These are phyloP conservation scores for Sordariomycetes sp. DNA, from an alignment of 2,329 filamentous ascomycete genomes.

Conservation along the genomic window DNA sequence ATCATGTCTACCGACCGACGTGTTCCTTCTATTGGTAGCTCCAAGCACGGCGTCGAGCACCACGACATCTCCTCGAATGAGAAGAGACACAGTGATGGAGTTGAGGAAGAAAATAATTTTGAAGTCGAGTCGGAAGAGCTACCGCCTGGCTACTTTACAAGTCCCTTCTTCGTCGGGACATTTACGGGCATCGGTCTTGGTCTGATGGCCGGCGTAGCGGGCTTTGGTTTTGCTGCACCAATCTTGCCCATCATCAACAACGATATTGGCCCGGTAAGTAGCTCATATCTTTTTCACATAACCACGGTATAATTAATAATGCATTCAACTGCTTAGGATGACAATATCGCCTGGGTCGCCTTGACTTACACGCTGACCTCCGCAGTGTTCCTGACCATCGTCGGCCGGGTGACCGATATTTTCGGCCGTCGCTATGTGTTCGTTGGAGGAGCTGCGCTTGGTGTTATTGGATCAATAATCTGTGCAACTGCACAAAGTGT, in stretches of 20 bases:
- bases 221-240: conserved; percentile 15
- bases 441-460: conserved; percentile 20
- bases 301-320: background rate
- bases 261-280: conserved; percentile 10
- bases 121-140: conserved; percentile 10
- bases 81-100: too few relatives aligned
- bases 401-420: conserved; percentile 26
- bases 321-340: conserved; percentile 6
- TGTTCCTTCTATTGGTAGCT: too few relatives aligned
- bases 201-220: conserved; percentile 16
- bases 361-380: conserved; percentile 20
- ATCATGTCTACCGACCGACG: too few relatives aligned
- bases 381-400: conserved; percentile 21
- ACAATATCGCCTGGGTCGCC: conserved; percentile 18
- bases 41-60: too few relatives aligned
- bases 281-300: background rate
- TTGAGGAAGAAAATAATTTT: conserved; percentile 9
- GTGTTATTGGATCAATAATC: conserved; percentile 25
- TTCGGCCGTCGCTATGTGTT: conserved; percentile 28
- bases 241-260: conserved; percentile 11
- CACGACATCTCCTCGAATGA: too few relatives aligned
- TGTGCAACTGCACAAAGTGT: conserved; percentile 27
- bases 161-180: conserved; percentile 15
- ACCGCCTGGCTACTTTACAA: conserved; percentile 14
- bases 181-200: conserved; percentile 14